Conservation (phyloP, 805 yeast species). For the Candida golubevii region DNA sequence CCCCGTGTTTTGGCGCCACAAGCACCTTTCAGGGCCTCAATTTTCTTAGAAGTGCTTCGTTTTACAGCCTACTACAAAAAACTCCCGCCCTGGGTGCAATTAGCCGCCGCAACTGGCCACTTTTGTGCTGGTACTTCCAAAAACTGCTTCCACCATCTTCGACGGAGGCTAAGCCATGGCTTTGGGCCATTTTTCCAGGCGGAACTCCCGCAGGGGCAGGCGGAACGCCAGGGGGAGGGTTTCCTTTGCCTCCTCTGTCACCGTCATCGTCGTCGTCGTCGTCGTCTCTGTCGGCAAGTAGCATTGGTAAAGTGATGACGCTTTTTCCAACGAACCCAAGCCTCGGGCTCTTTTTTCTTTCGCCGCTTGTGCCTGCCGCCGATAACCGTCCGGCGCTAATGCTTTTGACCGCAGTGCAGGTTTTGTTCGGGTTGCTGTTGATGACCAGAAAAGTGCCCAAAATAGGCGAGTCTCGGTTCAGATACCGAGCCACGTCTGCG, state of each 20-base stretch:
- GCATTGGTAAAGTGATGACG: background rate
- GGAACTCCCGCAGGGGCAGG: background rate
- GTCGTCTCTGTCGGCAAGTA: background rate
- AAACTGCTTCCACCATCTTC: background rate
- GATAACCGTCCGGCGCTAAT: slow-evolving; percentile 56
- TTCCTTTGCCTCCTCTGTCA: background rate
- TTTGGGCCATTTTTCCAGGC: slow-evolving; percentile 1
- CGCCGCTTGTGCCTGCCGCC: slow-evolving; percentile 70
- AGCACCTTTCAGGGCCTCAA: no score
- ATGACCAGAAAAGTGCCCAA: slow-evolving; percentile 12
- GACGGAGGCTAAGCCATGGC: slow-evolving; percentile 1
- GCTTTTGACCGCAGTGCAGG: slow-evolving; percentile 49
- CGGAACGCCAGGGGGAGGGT: background rate
- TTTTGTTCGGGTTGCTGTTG: slow-evolving; percentile 40
- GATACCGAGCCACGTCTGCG: slow-evolving; percentile 6
- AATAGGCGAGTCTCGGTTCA: slow-evolving; percentile 11
- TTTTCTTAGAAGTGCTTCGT: no score
- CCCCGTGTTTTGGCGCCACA: no score
- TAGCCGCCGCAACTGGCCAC: no score
- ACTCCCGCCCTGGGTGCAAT: no score
- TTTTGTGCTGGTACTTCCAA: no score
- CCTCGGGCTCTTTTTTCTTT: slow-evolving; percentile 59
- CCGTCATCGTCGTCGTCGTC: slow-evolving; percentile 1
- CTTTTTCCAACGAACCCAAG: slow-evolving; percentile 43
- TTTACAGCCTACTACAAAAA: no score